Percentiles rank a stretch among this genome's conserved stretches.
Conservation (phyloP, 73 alveolate genomes). For the Durusdinium trenchii region DNA sequence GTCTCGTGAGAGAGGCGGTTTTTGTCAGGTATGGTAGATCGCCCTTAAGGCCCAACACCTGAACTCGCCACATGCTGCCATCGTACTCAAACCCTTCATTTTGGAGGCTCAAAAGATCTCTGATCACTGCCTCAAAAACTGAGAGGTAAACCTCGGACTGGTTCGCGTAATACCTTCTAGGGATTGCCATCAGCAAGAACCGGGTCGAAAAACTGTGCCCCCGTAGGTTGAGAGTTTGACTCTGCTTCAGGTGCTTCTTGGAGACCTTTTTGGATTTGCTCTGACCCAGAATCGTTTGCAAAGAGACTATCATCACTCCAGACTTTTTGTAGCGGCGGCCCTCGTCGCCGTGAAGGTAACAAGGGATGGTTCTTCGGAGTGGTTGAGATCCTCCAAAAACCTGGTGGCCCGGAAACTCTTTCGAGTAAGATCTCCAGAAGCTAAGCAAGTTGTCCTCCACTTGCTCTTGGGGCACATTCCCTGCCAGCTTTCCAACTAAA, state of each 20-base stretch:
- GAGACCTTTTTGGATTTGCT: neutral
- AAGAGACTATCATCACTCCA: neutral
- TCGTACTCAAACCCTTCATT: neutral
- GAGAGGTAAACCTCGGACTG: neutral
- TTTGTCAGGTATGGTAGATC: neutral
- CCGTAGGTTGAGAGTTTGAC: neutral
- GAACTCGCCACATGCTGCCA: neutral
- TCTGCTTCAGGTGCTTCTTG: too few relatives aligned
- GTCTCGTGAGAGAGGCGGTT: neutral
- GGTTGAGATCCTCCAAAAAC: neutral
- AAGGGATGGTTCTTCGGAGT: neutral
- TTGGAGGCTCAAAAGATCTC: neutral
- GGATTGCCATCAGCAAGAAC: neutral
- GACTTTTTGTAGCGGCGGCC: neutral
- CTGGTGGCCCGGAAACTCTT: neutral
- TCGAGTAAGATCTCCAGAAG: neutral
- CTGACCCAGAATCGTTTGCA: neutral
- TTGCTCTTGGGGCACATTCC: neutral
- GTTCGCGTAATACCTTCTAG: neutral
- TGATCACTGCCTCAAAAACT: neutral
- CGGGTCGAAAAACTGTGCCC: neutral
- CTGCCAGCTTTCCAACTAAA: neutral
- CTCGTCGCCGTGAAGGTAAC: neutral
- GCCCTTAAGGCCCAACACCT: neutral
- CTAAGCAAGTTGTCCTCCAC: neutral